Base-by-base conservation (phyloP, 768 basidiomycete species). In the Punctularia strigosozonata region DNA sequence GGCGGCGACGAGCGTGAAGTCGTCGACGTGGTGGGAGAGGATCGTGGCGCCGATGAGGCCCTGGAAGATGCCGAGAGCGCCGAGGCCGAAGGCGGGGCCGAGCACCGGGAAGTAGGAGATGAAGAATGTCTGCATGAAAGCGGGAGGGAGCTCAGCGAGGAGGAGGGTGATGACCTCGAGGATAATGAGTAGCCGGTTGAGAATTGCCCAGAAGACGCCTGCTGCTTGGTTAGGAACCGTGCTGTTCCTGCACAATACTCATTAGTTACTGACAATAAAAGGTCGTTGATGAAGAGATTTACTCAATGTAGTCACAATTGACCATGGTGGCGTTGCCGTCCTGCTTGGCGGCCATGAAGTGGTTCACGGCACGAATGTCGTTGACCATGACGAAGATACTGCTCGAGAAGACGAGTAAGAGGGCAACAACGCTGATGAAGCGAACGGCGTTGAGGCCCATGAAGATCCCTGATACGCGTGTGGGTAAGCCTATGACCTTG, bases 181-280 rank as follows among this genome's bases (percentile, higher is more conserved):
- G 44, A 90, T 75, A 57, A 94, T 87, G 57, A 94, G 73, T 40
- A 94, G 69, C 43, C 86, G 70, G 59, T 88, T 87, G 45, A 92
- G 64, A 44, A 94, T 77, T 4, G 86, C 84, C 85, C 89, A 95
- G 62, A 95, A 94, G 6, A 75, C 73, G 20, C 90, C 90, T 15
- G 85, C 90, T 22, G 85, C 73, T 56, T 94, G 89, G 58, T 88
- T 87, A 4, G 90, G 90, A 4, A 95, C 87, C 2, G 87, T 87
- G 57, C 79, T 85, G 35, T 57, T 50, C 42, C 75, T 81, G 46
- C 62, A 74, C 40, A 40, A 44, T 33, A 41, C 20, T 26, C 14
- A 24, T 18, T 42, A 25, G 12, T 31, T 23, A 18, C 18, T 38
- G 14, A 17, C 13, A 31, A 36, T 30, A 22, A 38, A 33, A 21